Evolutionary conservation across 2,329 filamentous ascomycete species (phyloP), one percentile per base, ranked within the genome.

Genomic region (Apiospora malaysiana): DNA sequence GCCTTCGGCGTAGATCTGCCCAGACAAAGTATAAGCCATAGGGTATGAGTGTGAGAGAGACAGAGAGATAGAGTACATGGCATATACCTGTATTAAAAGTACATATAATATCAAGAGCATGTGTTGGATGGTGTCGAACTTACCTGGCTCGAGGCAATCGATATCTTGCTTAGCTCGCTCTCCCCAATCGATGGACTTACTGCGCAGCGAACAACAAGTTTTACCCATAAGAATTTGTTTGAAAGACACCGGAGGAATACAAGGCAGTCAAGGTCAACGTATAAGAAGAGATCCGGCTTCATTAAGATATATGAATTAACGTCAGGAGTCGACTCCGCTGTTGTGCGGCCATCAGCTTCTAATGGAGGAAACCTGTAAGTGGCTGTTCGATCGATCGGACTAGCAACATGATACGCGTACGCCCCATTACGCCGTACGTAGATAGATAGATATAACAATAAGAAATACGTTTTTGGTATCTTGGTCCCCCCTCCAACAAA

Each of bases 391-490:
- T 59, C 56, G 32, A 25, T 32, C 49, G 25, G 25, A 40, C 56
- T n/a, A 40, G 40, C 18, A n/a, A 37, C 32, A 63, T 14, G 51
- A 37, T 37, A 40, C n/a, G n/a, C 4, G 32, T 63, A 40, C 32
- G 56, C 56, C 56, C 40, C 4, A 10, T n/a, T 40, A 63, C 56
- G 56, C 56, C 56, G n/a, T 40, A 32, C 40, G 25, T 59, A 59
- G 51, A 25, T 59, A 59, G 51, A 7, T 37, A 59, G 21, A 59
- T 9, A 23, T 7, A 32, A 21, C 32, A 40, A 40, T 40, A 32
- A 40, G 51, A 63, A 63, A 40, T 40, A 40, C 18, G 56, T n/a
- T 63, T 63, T 63, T 63, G 56, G 56, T 63, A 63, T 63, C 56
- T 63, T 63, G 16, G 18, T 40, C 27, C 25, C 14, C 56, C 16